Conservation (phyloP, 2,329 filamentous ascomycete genomes). For the Esteya vermicola region DNA sequence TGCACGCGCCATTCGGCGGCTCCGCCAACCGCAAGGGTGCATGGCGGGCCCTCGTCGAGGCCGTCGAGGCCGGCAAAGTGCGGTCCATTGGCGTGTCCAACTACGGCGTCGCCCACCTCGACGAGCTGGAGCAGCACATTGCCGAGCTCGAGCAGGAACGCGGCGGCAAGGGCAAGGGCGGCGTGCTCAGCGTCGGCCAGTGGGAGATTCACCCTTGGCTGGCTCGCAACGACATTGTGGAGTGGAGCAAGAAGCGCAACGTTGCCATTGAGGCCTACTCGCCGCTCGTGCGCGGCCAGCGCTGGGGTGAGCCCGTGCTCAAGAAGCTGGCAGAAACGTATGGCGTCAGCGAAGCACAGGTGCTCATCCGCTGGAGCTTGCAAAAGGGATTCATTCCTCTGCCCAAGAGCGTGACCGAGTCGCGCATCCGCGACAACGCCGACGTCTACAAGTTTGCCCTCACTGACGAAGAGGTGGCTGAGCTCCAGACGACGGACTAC, state of each 20-base stretch:
- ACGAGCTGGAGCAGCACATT: slow-evolving; percentile 43
- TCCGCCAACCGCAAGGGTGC: slow-evolving; percentile 39
- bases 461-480: slow-evolving; percentile 38
- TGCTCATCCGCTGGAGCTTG: slow-evolving; percentile 68
- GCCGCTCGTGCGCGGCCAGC: slow-evolving; percentile 50
- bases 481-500: slow-evolving; percentile 20
- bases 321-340: slow-evolving; percentile 56
- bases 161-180: slow-evolving; percentile 49
- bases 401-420: slow-evolving; percentile 47
- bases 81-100: slow-evolving; percentile 51
- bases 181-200: slow-evolving; percentile 70
- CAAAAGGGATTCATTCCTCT: slow-evolving; percentile 60
- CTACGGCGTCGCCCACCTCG: slow-evolving; percentile 48
- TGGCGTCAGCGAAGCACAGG: slow-evolving; percentile 58
- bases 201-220: slow-evolving; percentile 89
- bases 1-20: slow-evolving; percentile 48
- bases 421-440: slow-evolving; percentile 48
- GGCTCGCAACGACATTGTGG: slow-evolving; percentile 59
- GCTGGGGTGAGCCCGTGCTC: slow-evolving; percentile 54
- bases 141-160: slow-evolving; percentile 46
- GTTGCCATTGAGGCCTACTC: slow-evolving; percentile 51
- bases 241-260: slow-evolving; percentile 55
- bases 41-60: slow-evolving; percentile 50
- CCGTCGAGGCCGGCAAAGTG: slow-evolving; percentile 45
- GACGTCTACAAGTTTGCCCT: slow-evolving; percentile 48